A percentile compares a stretch with the other conserved stretches of the same genome.
These are phyloP conservation scores for Penicillium verrucosum DNA, from an alignment of 2,329 filamentous ascomycete genomes.

Conservation along the genomic window DNA sequence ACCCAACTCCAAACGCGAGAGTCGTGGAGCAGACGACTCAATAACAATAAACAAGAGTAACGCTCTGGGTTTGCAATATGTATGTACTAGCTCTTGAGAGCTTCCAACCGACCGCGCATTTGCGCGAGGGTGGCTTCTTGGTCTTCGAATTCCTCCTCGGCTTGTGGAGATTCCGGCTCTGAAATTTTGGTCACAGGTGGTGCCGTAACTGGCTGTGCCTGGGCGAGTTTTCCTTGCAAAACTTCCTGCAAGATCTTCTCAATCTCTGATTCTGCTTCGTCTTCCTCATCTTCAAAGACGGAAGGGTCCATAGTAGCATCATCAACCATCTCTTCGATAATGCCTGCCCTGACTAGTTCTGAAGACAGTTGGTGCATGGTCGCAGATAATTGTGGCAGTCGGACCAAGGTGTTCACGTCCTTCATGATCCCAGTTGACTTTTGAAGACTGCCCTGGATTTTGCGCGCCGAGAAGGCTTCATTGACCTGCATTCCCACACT, in stretches of 20 bases:
- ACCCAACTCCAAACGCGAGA: constrained; percentile 15
- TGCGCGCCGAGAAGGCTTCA: constrained; percentile 90
- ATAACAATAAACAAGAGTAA: not conserved
- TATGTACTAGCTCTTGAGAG: constrained; percentile 72
- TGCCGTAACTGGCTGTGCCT: constrained; percentile 54
- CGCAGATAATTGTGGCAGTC: constrained; percentile 77
- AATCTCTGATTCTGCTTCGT: constrained; percentile 78
- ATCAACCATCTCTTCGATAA: constrained; percentile 96
- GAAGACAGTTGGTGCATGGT: constrained; percentile 86
- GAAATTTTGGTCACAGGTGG: constrained; percentile 46
- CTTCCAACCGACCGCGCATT: constrained; percentile 89
- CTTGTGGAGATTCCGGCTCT: constrained; percentile 41
- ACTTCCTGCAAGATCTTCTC: constrained; percentile 92
- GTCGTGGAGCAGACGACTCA: not conserved
- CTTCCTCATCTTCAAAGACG: constrained; percentile 66
- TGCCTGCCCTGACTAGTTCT: constrained; percentile 89
- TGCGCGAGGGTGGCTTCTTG: constrained; percentile 87
- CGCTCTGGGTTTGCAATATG: not conserved
- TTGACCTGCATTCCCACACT: constrained; percentile 97
- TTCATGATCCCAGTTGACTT: constrained; percentile 92
- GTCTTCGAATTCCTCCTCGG: constrained; percentile 74
- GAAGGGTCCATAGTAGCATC: constrained; percentile 77
- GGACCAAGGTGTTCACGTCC: constrained; percentile 83
- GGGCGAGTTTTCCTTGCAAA: constrained; percentile 74
- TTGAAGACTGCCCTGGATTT: constrained; percentile 89